These are phyloP conservation scores for Capsaspora owczarzaki DNA, from an alignment of 78 protist species.

Conservation along the genomic window DNA sequence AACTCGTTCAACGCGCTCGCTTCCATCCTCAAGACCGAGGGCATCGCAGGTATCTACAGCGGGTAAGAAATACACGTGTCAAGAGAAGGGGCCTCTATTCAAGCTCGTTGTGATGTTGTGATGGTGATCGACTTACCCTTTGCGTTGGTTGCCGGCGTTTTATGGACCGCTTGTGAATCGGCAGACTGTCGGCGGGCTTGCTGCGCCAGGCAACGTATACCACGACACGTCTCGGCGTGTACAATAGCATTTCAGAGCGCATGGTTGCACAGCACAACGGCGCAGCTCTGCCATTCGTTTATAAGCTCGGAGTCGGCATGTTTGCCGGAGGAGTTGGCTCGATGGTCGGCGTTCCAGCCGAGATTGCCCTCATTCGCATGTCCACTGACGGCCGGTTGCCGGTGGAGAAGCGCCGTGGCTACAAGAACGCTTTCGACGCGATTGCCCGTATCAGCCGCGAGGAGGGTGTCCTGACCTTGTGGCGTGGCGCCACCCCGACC, in stretches of 20 bases:
- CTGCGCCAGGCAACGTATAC: slow-evolving; percentile 38
- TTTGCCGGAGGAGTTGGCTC: slow-evolving; percentile 28
- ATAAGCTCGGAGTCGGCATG: neutral
- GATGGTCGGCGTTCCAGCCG: slow-evolving; percentile 38
- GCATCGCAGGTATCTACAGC: slow-evolving; percentile 4
- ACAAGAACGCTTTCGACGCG: slow-evolving; percentile 54
- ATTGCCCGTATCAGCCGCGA: slow-evolving; percentile 51
- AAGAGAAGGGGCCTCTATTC: neutral
- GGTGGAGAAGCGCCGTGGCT: slow-evolving; percentile 43
- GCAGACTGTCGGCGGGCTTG: slow-evolving; percentile 19
- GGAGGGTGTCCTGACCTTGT: slow-evolving; percentile 44
- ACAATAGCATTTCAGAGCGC: neutral
- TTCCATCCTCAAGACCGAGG: slow-evolving; percentile 20
- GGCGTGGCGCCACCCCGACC: slow-evolving; percentile 8
- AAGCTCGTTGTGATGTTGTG: neutral
- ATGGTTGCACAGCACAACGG: neutral
- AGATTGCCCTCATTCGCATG: slow-evolving; percentile 42
- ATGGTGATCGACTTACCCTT: neutral
- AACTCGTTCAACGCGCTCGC: neutral
- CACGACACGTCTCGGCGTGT: slow-evolving; percentile 26
- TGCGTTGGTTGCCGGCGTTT: neutral
- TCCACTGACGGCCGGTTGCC: slow-evolving; percentile 23
- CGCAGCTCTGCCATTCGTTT: neutral
- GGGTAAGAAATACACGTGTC: slow-evolving; percentile 3
- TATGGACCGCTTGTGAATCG: neutral